Conservation (phyloP, 2,329 filamentous ascomycete genomes). For the Hymenoscyphus albidus region DNA sequence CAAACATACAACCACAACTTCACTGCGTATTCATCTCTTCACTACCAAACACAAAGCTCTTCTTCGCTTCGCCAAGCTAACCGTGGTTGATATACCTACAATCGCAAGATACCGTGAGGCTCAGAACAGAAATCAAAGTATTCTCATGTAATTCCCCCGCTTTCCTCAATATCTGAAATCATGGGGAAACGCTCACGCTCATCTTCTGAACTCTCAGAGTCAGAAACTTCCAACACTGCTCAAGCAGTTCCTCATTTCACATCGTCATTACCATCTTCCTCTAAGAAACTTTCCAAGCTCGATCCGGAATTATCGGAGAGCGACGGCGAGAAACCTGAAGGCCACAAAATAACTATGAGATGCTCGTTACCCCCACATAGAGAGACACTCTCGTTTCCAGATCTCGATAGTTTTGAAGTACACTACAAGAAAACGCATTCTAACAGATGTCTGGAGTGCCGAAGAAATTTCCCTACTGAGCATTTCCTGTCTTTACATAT, state of each 20-base stretch:
- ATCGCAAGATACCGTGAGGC: background rate
- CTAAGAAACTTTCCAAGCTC: conserved; percentile 56
- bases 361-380: conserved; percentile 80
- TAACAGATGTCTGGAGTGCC: conserved; percentile 81
- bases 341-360: conserved; percentile 52
- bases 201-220: conserved; percentile 42
- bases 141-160: conserved; percentile 36
- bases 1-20: too few relatives aligned
- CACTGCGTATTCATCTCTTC: too few relatives aligned
- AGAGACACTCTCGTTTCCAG: conserved; percentile 64
- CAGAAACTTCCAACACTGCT: conserved; percentile 24
- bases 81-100: background rate
- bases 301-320: conserved; percentile 56
- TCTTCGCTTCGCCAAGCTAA: too few relatives aligned
- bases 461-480: conserved; percentile 81
- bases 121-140: background rate
- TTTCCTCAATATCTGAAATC: conserved; percentile 25
- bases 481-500: conserved; percentile 82
- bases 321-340: conserved; percentile 25
- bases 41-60: too few relatives aligned
- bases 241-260: conserved; percentile 30
- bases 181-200: conserved; percentile 61
- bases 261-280: conserved; percentile 22
- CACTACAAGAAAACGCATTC: conserved; percentile 80
- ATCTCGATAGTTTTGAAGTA: conserved; percentile 77